Conservation (phyloP, 192 early-diverging fungal species). For the Jimgerdemannia flammicorona region DNA sequence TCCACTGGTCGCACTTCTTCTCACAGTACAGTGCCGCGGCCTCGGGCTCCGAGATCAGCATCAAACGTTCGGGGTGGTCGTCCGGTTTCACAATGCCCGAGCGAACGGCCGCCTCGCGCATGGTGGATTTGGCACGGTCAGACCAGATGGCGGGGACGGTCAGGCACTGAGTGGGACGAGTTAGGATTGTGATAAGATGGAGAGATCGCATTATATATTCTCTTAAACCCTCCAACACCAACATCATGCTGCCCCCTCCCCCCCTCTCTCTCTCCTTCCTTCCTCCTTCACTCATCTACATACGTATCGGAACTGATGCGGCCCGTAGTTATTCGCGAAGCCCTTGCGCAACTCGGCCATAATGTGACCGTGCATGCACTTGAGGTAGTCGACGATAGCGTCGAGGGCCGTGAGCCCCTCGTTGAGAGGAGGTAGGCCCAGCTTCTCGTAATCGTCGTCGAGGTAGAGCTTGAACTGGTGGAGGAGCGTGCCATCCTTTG, state of each 20-base stretch:
- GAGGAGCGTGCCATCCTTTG: slow-evolving; percentile 24
- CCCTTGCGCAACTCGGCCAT: slow-evolving; percentile 33
- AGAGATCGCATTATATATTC: no score
- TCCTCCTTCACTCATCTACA: background rate
- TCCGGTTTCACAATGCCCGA: slow-evolving; percentile 31
- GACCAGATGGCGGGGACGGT: slow-evolving; percentile 29
- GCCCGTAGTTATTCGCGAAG: slow-evolving; percentile 25
- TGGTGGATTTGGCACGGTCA: slow-evolving; percentile 31
- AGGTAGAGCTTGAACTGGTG: slow-evolving; percentile 31
- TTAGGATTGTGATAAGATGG: no score
- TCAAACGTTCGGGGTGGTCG: slow-evolving; percentile 33
- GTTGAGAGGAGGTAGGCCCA: background rate
- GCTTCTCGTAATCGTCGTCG: slow-evolving; percentile 11
- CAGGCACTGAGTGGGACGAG: slow-evolving; percentile 8
- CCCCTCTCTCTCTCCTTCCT: background rate
- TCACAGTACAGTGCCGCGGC: slow-evolving; percentile 34
- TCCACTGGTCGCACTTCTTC: slow-evolving; percentile 24
- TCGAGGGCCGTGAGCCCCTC: slow-evolving; percentile 19
- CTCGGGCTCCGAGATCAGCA: slow-evolving; percentile 34
- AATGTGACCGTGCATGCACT: slow-evolving; percentile 27
- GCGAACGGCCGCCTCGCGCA: slow-evolving; percentile 28
- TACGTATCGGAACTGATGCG: slow-evolving; percentile 29
- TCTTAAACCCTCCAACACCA: no score
- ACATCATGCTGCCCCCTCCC: no score
- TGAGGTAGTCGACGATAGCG: slow-evolving; percentile 29